These are phyloP conservation scores for Lasiodiplodia citricola DNA, from an alignment of 2,329 filamentous ascomycete genomes.

Conservation along the genomic window DNA sequence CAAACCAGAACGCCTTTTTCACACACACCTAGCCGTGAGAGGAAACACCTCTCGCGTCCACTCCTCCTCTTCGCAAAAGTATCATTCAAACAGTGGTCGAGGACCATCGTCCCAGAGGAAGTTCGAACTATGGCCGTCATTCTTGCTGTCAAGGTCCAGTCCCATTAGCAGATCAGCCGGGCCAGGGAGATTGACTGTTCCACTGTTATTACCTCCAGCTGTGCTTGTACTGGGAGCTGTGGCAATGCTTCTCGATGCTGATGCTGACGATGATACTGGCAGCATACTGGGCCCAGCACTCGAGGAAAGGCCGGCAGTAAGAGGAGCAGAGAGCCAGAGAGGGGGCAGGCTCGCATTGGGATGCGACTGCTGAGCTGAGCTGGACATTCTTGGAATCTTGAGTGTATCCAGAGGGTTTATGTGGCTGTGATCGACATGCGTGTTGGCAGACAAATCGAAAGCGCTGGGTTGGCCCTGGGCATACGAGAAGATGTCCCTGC, in stretches of 20 bases:
- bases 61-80: background rate
- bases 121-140: constrained; percentile 16
- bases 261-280: background rate
- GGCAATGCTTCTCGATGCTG: background rate
- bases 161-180: constrained; percentile 41
- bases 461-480: constrained; percentile 32
- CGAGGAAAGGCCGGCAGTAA: constrained; percentile 9
- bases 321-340: constrained; percentile 22
- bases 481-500: constrained; percentile 47
- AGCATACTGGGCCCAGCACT: background rate
- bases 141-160: constrained; percentile 31
- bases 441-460: background rate
- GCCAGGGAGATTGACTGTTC: constrained; percentile 40
- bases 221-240: constrained; percentile 4
- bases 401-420: constrained; percentile 40
- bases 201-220: constrained; percentile 1
- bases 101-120: constrained; percentile 18
- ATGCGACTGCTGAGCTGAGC: constrained; percentile 5
- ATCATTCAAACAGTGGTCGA: background rate
- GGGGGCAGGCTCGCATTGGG: constrained; percentile 21
- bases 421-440: constrained; percentile 28
- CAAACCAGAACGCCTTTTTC: constrained; percentile 6
- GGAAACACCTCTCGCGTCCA: background rate
- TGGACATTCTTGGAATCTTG: constrained; percentile 33
- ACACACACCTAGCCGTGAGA: background rate